These are phyloP conservation scores for Rhytidiadelphus loreus DNA, from an alignment of 225 moss, liverwort and hornwort genomes.

Conservation along the genomic window DNA sequence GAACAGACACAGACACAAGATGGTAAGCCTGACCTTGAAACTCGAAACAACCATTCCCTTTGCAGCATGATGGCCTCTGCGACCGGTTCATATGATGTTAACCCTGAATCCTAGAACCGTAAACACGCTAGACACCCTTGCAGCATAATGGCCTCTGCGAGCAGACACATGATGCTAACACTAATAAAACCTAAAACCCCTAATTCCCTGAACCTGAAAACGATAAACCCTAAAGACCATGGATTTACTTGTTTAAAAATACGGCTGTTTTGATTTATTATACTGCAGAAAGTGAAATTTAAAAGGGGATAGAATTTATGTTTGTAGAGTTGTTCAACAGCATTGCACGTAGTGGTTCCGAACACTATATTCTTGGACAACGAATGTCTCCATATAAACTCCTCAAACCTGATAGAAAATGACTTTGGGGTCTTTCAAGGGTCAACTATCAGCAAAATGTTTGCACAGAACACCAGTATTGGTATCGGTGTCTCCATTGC, in stretches of 20 bases:
- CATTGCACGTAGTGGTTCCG: not conserved
- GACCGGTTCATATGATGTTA: not conserved
- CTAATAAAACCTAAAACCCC: not conserved
- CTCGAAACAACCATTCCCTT: not conserved
- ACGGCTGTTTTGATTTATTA: not conserved
- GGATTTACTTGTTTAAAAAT: not conserved
- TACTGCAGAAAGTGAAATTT: not conserved
- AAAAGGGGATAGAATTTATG: not conserved
- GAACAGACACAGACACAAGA: not conserved
- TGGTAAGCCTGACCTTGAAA: not conserved
- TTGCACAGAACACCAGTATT: not conserved
- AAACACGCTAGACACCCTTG: too few species aligned
- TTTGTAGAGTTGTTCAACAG: not conserved
- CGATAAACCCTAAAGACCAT: not conserved
- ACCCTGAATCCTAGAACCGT: not conserved
- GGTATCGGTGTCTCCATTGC: not conserved
- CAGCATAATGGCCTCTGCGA: too few species aligned
- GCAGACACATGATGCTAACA: too few species aligned
- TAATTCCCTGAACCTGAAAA: not conserved
- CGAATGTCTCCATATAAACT: not conserved
- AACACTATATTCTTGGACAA: too few species aligned
- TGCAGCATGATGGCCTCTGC: conserved; percentile 13
- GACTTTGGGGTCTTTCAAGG: not conserved
- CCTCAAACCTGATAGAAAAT: not conserved
- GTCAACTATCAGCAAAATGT: not conserved